These are phyloP conservation scores for Urochloa ruziziensis DNA, from an alignment of 176 grass and related monocot genomes.

Conservation along the genomic window DNA sequence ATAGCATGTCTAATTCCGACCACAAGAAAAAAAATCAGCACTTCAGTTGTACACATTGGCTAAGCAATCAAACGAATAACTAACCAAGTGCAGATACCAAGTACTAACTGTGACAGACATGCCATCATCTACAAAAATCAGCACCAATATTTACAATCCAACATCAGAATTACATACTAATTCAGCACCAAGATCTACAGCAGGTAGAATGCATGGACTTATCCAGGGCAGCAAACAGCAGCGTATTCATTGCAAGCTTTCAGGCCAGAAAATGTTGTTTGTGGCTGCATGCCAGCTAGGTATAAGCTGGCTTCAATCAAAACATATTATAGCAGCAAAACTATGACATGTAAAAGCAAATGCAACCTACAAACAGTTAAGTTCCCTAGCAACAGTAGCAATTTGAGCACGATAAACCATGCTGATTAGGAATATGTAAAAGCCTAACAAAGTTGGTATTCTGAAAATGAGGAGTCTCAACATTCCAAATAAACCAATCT, in stretches of 20 bases:
- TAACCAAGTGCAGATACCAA: neutral
- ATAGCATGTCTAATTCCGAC: neutral
- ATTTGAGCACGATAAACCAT: neutral
- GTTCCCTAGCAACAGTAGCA: neutral
- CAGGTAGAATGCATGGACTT: neutral
- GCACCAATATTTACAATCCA: neutral
- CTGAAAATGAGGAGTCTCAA: neutral
- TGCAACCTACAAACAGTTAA: neutral
- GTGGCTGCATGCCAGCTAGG: neutral
- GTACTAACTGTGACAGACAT: neutral
- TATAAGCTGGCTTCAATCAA: neutral
- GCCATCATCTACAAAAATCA: neutral
- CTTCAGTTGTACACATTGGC: neutral
- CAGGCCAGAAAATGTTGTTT: neutral
- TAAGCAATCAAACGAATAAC: neutral
- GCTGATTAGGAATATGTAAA: neutral
- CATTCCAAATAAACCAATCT: neutral
- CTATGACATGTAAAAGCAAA: neutral
- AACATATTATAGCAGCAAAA: neutral
- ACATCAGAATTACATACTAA: neutral
- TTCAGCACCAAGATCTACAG: neutral
- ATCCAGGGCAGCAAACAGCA: neutral
- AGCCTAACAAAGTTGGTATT: no score
- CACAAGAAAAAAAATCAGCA: neutral
- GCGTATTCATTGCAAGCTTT: neutral